Base-by-base conservation (phyloP, 2,329 filamentous ascomycete species). In the Rhinocladiella similis region DNA sequence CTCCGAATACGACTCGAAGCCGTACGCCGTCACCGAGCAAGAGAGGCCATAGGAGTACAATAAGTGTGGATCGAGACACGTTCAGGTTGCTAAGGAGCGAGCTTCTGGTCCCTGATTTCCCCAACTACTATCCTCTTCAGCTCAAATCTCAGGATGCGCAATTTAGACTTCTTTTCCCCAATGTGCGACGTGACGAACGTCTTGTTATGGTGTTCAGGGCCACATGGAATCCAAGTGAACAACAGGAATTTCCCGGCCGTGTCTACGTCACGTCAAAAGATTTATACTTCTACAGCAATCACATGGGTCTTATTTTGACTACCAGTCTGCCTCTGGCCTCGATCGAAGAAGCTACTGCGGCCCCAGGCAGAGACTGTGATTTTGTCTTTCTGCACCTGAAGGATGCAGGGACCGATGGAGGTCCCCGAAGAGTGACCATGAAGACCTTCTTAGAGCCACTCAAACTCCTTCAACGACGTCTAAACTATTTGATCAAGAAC, bases 281-380 rank as follows among this genome's bases (percentile, higher is more conserved):
- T 62, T 86, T 99, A 70, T 97, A 96, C 72, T 97, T 99, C 69
- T 99, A 97, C 73, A 95, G 92, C 66, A 89, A 97, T 68, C 90
- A 97, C 68, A 86, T 97, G 70, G 94, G 94, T 5, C 81, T 99
- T 5, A 88, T 97, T 1, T 80, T 96, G 35, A 89, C 93, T 1
- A 93, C 91, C 49, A 84, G 84, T 14, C 84, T 95, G 49, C 85
- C 82, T 53, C 79, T 99, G 55, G 82, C 86, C 53, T 85, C 83
- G 18, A 90, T 99, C 54, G 85, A 85, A 7, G 94, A 97, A 72
- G 90, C 97, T 41, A 97, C 91, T 20, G 90, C 90, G 36, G 91
- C 91, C 1, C 88, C 91, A 12, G 94, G 94, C 18, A 87, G 87
- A 69, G 91, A 97, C 66, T 96, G 91, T 68, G 94, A 99, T 73